Evolutionary conservation across 179 eudicot species (phyloP), one percentile per base, ranked within the genome.

Genomic region (Corrigiola litoralis): DNA sequence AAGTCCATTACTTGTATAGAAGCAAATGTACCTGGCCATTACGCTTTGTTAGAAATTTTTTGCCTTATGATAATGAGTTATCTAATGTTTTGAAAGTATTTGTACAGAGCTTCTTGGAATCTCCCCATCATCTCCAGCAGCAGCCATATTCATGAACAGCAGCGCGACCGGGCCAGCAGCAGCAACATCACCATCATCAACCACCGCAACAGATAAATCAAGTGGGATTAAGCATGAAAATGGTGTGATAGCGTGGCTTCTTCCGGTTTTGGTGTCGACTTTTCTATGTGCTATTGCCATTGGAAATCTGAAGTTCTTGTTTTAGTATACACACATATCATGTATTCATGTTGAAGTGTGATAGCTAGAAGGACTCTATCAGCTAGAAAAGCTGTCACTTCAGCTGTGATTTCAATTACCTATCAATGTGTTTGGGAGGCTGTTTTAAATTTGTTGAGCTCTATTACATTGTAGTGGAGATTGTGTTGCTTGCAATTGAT

Each of bases 51-150:
- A n/a, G n/a, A n/a, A 57, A 31, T 9, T 36, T 3, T 16, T 27
- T 12, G 12, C 17, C 37, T 31, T 29, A 4, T 12, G 29, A 4
- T 38, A 38, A 38, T 38, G n/a, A n/a, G 5, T 9, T 17, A 24
- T 18, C 6, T 45, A 45, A 50, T 4, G 2, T 24, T 11, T 25
- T 0, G 28, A 18, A 10, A 17, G 40, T 34, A 8, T 6, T 51
- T 38, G 24, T 74, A 31, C 58, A 73, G 73, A 47, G 47, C 73
- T 73, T 48, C 65, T 73, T 12, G 77, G 77, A 47, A 73, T 73
- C 1, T 73, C 77, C 1, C 54, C 77, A 5, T 25, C 47, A 5
- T 68, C 77, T 21, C 73, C 77, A 4, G 77, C 72, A 5, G 73
- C 77, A 0, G 48, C 77, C 38, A 68, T 73, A 55, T 73, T 73